A percentile compares a stretch with the other conserved stretches of the same genome.
These are phyloP conservation scores for Ceratocystis albifundus DNA, from an alignment of 2,329 filamentous ascomycete species.

Conservation along the genomic window DNA sequence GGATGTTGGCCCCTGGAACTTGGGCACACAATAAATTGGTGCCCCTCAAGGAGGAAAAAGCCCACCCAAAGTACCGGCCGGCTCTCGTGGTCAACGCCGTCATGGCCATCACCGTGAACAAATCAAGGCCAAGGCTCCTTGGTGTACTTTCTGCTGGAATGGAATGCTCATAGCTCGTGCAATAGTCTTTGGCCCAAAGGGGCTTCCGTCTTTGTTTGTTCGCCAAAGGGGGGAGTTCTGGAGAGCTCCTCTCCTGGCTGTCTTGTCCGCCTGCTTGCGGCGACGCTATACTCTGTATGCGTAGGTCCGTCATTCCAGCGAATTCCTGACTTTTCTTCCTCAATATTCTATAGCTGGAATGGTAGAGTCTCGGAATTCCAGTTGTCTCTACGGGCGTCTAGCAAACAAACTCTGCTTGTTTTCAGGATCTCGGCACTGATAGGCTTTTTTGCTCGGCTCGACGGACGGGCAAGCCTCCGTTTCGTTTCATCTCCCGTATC, in stretches of 20 bases:
- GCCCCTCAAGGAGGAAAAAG: background rate
- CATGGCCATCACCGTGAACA: no score
- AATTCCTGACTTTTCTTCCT: background rate
- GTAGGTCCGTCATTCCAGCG: background rate
- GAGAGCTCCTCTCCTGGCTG: background rate
- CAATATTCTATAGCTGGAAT: background rate
- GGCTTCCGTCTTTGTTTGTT: background rate
- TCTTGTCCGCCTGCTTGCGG: background rate
- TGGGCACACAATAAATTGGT: slow-evolving; percentile 9
- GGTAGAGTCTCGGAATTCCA: background rate
- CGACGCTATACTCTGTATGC: background rate
- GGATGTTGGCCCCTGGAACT: slow-evolving; percentile 12
- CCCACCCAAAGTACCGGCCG: background rate
- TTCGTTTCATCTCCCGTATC: background rate
- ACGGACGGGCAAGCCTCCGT: background rate
- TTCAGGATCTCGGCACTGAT: no score
- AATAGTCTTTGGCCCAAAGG: background rate
- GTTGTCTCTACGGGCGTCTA: background rate
- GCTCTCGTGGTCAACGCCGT: background rate
- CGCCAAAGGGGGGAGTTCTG: background rate
- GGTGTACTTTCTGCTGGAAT: background rate
- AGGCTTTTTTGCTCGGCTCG: no score
- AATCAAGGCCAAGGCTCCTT: background rate
- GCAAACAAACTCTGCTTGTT: background rate
- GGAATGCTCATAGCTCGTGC: background rate